These are phyloP conservation scores for Claviceps humidiphila DNA, from an alignment of 2,329 filamentous ascomycete species.

Conservation along the genomic window DNA sequence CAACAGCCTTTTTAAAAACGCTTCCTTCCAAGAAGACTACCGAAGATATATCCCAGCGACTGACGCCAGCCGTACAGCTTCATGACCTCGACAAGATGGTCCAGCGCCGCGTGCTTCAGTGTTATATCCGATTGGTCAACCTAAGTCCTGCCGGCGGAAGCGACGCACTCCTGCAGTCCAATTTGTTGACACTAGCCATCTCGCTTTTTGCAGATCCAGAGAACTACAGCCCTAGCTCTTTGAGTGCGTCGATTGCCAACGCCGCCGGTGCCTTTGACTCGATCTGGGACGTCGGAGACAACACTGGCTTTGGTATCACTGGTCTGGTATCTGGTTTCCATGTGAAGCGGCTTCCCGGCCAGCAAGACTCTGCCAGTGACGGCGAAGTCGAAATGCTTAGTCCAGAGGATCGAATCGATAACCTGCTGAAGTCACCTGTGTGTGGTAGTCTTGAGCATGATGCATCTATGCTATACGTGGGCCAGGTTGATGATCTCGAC, in stretches of 20 bases:
- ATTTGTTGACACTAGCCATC: constrained; percentile 77
- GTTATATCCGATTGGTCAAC: constrained; percentile 83
- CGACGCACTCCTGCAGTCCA: constrained; percentile 81
- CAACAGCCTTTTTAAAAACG: constrained; percentile 74
- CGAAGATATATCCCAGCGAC: constrained; percentile 72
- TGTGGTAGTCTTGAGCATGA: constrained; percentile 83
- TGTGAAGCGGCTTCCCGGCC: constrained; percentile 55
- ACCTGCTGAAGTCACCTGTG: constrained; percentile 52
- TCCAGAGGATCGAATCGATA: constrained; percentile 52
- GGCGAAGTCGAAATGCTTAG: constrained; percentile 38
- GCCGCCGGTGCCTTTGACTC: constrained; percentile 83
- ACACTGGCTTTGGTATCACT: constrained; percentile 86
- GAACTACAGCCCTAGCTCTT: constrained; percentile 68
- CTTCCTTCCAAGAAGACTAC: constrained; percentile 72
- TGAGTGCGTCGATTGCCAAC: constrained; percentile 84
- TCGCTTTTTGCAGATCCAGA: constrained; percentile 89
- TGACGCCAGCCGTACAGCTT: constrained; percentile 76
- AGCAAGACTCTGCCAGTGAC: constrained; percentile 40
- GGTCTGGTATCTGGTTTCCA: constrained; percentile 70
- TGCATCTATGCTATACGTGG: constrained; percentile 64
- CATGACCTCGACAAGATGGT: constrained; percentile 90
- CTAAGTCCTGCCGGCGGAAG: constrained; percentile 73
- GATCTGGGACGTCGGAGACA: constrained; percentile 90
- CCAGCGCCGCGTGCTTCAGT: constrained; percentile 81
- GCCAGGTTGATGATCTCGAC: constrained; percentile 27